Conservation (phyloP, 331 rosid genomes). For the Ulmus americana region DNA sequence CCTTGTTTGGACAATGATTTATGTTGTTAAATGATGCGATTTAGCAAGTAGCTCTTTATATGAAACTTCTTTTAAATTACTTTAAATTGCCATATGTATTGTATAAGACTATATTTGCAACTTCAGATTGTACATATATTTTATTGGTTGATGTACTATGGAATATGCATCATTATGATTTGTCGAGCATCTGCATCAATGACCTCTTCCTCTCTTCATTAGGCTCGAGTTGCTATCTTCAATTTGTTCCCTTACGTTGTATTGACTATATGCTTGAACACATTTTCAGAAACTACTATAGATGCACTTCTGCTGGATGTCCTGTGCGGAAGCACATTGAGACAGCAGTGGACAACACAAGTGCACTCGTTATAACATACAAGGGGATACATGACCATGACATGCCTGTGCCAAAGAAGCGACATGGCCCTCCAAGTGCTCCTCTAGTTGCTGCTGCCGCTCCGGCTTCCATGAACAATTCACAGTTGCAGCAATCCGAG, state of each 20-base stretch:
- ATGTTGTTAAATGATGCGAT: not conserved
- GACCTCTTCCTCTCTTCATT: not conserved
- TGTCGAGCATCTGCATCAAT: not conserved
- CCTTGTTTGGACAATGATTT: not conserved
- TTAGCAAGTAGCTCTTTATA: not conserved
- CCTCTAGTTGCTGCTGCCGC: constrained; percentile 92
- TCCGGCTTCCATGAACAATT: constrained; percentile 66
- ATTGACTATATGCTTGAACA: constrained; percentile 15
- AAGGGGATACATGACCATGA: constrained; percentile 95
- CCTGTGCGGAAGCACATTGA: constrained; percentile 86
- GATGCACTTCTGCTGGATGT: constrained; percentile 98
- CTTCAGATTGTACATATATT: not conserved
- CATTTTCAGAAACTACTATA: constrained; percentile 76
- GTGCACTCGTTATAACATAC: constrained; percentile 70
- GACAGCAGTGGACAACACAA: constrained; percentile 61
- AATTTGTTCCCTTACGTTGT: constrained; percentile 14
- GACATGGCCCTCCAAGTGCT: constrained; percentile 79
- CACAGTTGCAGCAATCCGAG: constrained; percentile 39
- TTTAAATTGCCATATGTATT: not conserved
- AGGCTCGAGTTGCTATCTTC: not conserved
- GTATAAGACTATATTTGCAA: not conserved
- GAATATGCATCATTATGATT: not conserved
- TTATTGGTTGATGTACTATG: not conserved
- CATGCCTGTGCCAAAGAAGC: constrained; percentile 94
- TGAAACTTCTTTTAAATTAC: not conserved